Evolutionary conservation across 1,284 basidiomycete species (phyloP), one percentile per base, ranked within the genome.

Genomic region (Tremellales sp.): DNA sequence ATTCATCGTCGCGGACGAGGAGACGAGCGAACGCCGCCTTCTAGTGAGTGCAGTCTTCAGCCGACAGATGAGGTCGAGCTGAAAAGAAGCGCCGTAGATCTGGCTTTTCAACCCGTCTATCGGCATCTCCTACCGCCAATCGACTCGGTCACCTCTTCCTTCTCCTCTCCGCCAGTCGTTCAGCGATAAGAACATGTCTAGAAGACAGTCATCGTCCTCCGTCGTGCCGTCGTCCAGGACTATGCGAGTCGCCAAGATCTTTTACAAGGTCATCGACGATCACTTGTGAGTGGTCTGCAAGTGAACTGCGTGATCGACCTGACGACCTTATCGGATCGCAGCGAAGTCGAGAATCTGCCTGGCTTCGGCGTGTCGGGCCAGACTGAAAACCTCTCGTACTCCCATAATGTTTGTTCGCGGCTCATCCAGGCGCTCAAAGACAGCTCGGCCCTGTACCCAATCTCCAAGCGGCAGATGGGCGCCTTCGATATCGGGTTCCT

Each of bases 71-170:
- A 22, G 26, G 24, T 18, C 3, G 16, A 3, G 22, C 43, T 48
- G 27, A 53, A 22, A n/a, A 45, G 7, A 0, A 26, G n/a, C 53
- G 12, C 41, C 21, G 27, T 45, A 66, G 86, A 76, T 91, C 10
- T 93, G 90, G 90, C 68, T 93, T 18, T 93, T 94, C 79, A 93
- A 91, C 67, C 88, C 89, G 0, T 82, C 77, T 50, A 81, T 93
- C 56, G 80, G 80, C 10, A 71, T 93, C 24, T 79, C 87, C 1
- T 92, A 90, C 64, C 51, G 58, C 18, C 41, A 48, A 24, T 42
- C 55, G 6, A 27, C 46, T 24, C 26, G 29, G n/a, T 48, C 46
- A 4, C 51, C 54, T 22, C 19, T 45, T 5, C 33, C 49, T 4
- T 54, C 57, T 9, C 51, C 56, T 4, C 26, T 51, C 13, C 45